These are phyloP conservation scores for Colletotrichum somersetense DNA, from an alignment of 2,329 filamentous ascomycete genomes.

Conservation along the genomic window DNA sequence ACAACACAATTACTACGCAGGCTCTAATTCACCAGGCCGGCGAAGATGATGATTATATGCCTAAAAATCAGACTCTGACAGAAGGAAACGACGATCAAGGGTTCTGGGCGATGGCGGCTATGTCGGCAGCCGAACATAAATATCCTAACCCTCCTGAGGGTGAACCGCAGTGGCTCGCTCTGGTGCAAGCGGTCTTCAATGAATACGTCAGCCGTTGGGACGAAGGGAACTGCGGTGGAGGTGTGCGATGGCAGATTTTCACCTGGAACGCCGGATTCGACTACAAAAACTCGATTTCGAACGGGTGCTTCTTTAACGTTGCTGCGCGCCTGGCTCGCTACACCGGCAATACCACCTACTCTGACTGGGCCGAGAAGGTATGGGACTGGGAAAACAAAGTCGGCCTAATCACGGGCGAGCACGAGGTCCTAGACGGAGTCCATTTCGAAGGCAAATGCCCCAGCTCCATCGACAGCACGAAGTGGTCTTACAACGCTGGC, in stretches of 20 bases:
- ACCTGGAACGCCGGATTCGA: constrained; percentile 78
- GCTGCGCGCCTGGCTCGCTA: constrained; percentile 80
- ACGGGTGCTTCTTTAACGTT: constrained; percentile 78
- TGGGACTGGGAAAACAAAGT: constrained; percentile 74
- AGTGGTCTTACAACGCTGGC: constrained; percentile 79
- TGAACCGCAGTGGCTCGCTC: constrained; percentile 79
- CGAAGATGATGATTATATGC: constrained; percentile 72
- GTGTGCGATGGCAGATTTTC: constrained; percentile 89
- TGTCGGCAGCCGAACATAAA: constrained; percentile 81
- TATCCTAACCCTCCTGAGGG: constrained; percentile 75
- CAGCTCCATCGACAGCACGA: constrained; percentile 67
- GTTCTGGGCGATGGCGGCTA: constrained; percentile 86
- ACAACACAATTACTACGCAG: constrained; percentile 70
- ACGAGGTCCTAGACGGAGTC: constrained; percentile 65
- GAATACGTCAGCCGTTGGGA: constrained; percentile 83
- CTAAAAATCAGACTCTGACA: constrained; percentile 71
- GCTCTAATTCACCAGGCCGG: constrained; percentile 72
- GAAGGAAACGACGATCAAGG: constrained; percentile 82
- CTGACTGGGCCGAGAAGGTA: constrained; percentile 78
- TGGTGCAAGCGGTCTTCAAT: constrained; percentile 85
- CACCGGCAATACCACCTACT: constrained; percentile 83
- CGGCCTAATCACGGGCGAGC: constrained; percentile 68
- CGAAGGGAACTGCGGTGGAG: constrained; percentile 73
- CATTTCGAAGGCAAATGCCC: constrained; percentile 65
- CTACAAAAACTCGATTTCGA: constrained; percentile 77